Conservation (phyloP, 306 rosid genomes). For the Morella rubra region DNA sequence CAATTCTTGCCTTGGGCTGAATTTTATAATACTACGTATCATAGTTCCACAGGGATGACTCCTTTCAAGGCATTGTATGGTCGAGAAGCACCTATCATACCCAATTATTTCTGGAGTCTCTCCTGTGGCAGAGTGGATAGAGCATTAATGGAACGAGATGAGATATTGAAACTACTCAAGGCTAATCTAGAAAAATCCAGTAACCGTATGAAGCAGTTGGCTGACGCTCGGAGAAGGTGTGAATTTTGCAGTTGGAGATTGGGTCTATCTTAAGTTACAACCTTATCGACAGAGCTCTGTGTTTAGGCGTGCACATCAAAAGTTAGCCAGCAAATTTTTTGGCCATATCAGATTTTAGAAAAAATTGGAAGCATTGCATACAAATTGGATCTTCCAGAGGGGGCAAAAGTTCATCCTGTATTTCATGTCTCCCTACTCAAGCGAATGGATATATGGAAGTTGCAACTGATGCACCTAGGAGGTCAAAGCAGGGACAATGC, state of each 20-base stretch:
- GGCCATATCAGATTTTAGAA: not conserved
- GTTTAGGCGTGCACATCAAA: not conserved
- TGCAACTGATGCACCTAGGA: not conserved
- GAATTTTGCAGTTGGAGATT: not conserved
- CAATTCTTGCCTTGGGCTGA: not conserved
- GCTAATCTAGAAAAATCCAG: not conserved
- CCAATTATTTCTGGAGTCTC: not conserved
- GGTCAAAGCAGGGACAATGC: no score
- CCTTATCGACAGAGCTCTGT: not conserved
- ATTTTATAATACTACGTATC: not conserved
- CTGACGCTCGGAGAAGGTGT: not conserved
- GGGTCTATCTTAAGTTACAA: not conserved
- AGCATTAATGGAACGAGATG: not conserved
- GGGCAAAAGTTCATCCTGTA: not conserved
- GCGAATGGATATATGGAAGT: no score
- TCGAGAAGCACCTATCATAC: not conserved
- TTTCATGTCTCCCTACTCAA: not conserved
- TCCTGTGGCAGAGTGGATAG: not conserved
- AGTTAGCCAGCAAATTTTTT: not conserved
- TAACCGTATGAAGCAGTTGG: not conserved
- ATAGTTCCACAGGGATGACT: not conserved
- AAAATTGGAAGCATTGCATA: not conserved
- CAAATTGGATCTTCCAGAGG: not conserved
- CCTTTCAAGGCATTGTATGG: not conserved
- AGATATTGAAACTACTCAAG: not conserved